Evolutionary conservation across 2,329 filamentous ascomycete species (phyloP).

Genomic region (Huntiella moniliformis): DNA sequence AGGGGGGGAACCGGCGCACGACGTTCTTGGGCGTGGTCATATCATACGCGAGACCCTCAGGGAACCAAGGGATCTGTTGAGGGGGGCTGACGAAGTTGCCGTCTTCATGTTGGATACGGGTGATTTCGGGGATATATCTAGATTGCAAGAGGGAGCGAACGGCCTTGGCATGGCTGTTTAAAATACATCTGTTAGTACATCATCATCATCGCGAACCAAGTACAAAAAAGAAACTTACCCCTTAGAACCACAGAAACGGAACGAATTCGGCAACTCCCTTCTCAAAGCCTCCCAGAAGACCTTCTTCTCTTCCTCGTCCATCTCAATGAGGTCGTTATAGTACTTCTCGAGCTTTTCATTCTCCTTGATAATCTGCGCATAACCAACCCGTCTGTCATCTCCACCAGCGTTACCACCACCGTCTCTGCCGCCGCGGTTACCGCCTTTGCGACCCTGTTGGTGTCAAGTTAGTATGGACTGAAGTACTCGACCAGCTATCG

Average conservation of each 20-base stretch:
- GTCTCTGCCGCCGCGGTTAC: constrained; percentile 9
- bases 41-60: constrained; percentile 84
- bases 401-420: constrained; percentile 8
- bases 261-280: constrained; percentile 85
- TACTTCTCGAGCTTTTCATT: constrained; percentile 75
- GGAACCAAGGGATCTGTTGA: constrained; percentile 73
- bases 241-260: constrained; percentile 91
- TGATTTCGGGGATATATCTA: constrained; percentile 80
- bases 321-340: constrained; percentile 60
- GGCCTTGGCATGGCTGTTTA: constrained; percentile 60
- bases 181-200: too few relatives aligned
- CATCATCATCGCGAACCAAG: neutral
- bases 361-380: constrained; percentile 39
- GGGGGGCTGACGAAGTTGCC: constrained; percentile 68
- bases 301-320: constrained; percentile 59
- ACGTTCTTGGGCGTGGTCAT: constrained; percentile 98
- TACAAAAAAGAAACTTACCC: constrained; percentile 33
- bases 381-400: constrained; percentile 8
- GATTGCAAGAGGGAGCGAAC: constrained; percentile 78
- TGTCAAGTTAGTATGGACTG: neutral
- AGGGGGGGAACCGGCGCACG: constrained; percentile 80
- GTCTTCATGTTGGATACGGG: constrained; percentile 64
- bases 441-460: constrained; percentile 10
- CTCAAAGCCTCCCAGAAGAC: constrained; percentile 72
- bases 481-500: neutral